Conservation (phyloP, 176 grass and related monocot genomes). For the Dactylis glomerata region DNA sequence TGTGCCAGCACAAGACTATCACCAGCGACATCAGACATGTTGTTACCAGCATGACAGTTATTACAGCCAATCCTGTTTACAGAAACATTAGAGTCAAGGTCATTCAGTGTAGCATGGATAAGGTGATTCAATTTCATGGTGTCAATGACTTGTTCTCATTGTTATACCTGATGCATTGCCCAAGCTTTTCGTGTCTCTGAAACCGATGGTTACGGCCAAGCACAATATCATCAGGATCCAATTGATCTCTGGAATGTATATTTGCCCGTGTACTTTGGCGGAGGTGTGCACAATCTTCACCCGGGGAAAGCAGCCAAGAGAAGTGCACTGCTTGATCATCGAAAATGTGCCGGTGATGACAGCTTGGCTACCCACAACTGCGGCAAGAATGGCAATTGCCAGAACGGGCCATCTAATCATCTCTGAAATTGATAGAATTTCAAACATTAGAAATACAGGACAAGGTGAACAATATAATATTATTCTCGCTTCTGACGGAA, state of each 20-base stretch:
- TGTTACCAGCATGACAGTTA: slow-evolving; percentile 98
- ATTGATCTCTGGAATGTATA: slow-evolving; percentile 98
- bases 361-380: slow-evolving; percentile 96
- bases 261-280: slow-evolving; percentile 82
- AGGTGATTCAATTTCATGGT: neutral
- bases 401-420: slow-evolving; percentile 86
- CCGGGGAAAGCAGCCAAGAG: slow-evolving; percentile 95
- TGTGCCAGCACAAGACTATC: slow-evolving; percentile 95
- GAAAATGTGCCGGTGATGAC: slow-evolving; percentile 94
- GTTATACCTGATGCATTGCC: slow-evolving; percentile 89
- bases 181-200: slow-evolving; percentile 87
- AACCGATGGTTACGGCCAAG: slow-evolving; percentile 84
- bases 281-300: slow-evolving; percentile 98
- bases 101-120: neutral
- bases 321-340: slow-evolving; percentile 91
- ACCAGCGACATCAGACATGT: slow-evolving; percentile 95
- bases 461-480: neutral
- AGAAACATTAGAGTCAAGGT: slow-evolving; percentile 10
- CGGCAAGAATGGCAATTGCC: slow-evolving; percentile 84
- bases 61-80: slow-evolving; percentile 81
- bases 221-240: slow-evolving; percentile 94
- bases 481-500: slow-evolving; percentile 3
- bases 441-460: slow-evolving; percentile 27
- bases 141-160: neutral
- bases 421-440: slow-evolving; percentile 41